Base-by-base conservation (phyloP, 352 stramenopile species). In the Thalassiosira delicatula region DNA sequence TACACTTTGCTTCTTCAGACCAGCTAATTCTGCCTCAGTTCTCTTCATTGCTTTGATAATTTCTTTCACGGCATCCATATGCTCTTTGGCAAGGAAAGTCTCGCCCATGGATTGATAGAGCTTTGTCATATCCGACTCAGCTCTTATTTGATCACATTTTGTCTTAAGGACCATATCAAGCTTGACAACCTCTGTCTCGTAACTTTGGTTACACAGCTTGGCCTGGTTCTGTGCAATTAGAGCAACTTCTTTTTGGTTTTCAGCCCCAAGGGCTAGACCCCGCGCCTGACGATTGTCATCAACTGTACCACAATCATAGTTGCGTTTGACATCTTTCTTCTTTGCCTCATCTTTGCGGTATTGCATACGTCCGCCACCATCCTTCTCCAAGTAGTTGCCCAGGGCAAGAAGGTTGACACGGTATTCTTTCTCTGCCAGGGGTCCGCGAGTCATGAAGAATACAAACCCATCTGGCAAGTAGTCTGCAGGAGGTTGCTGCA, bases 221-320 rank as follows among this genome's bases (percentile, higher is more conserved):
- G 35, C 21, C 33, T 69, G 32, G 14, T n/a, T 1, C 25, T 69
- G 60, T 19, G 60, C 60, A 12, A 69, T 54, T 21, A 56, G 53
- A 12, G 60, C 32, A 30, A 69, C 35, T 19, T 69, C 60, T 54
- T 69, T 69, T 35, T 69, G 60, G 25, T 33, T 69, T 14, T 32
- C 60, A 25, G 35, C 32, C 9, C 60, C 60, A 33, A 69, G 37
- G 19, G 60, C 8, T 11, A 69, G 30, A 3, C 60, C 60, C 17
- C 60, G 9, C 4, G 4, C 25, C 7, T 56, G 5, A 3, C 37
- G 37, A 46, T 14, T 14, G 14, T n/a, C 17, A 3, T 21, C 25
- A 5, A 11, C 46, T 3, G 11, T 12, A 25, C 46, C 46, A 7
- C 19, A n/a, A 25, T 56, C 46, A n/a, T 12, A 12, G 19, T 56